Conservation (phyloP, 345 rosid genomes). For the Linum lewisii region DNA sequence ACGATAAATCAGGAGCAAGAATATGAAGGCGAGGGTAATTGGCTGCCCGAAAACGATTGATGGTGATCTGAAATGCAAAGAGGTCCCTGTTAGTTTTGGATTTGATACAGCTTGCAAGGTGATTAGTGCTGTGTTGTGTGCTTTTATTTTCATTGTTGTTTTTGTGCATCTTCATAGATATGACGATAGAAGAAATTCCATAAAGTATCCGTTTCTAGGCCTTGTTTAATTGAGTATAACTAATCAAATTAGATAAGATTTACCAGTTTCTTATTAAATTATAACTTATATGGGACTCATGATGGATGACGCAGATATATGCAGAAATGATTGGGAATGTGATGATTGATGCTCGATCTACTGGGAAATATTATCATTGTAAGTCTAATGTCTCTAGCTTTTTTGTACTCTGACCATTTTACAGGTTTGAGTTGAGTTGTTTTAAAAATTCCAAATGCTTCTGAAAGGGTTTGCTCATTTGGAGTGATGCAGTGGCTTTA, state of each 20-base stretch:
- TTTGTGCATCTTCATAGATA: not conserved
- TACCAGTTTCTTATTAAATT: not conserved
- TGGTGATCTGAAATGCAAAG: slow-evolving; percentile 97
- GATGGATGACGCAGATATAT: slow-evolving; percentile 51
- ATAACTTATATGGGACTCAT: not conserved
- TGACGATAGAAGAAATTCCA: not conserved
- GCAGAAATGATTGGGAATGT: slow-evolving; percentile 98
- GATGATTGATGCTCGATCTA: slow-evolving; percentile 96
- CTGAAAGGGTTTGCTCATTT: not conserved
- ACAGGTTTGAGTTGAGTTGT: not conserved
- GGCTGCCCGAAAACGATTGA: slow-evolving; percentile 99
- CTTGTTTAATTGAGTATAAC: no score
- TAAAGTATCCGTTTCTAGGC: not conserved
- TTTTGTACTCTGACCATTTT: not conserved
- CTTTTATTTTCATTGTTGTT: not conserved
- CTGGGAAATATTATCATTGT: slow-evolving; percentile 98
- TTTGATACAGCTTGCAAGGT: slow-evolving; percentile 99
- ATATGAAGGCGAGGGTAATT: slow-evolving; percentile 74
- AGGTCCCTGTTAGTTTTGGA: slow-evolving; percentile 96
- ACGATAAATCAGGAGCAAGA: slow-evolving; percentile 48
- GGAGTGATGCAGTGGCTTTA: not conserved
- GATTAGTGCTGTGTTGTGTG: slow-evolving; percentile 6
- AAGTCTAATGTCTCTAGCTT: slow-evolving; percentile 23
- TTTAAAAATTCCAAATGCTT: not conserved
- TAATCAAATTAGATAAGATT: not conserved